These are phyloP conservation scores for Chaetothyriales sp. DNA, from an alignment of 2,329 filamentous ascomycete species.

Conservation along the genomic window DNA sequence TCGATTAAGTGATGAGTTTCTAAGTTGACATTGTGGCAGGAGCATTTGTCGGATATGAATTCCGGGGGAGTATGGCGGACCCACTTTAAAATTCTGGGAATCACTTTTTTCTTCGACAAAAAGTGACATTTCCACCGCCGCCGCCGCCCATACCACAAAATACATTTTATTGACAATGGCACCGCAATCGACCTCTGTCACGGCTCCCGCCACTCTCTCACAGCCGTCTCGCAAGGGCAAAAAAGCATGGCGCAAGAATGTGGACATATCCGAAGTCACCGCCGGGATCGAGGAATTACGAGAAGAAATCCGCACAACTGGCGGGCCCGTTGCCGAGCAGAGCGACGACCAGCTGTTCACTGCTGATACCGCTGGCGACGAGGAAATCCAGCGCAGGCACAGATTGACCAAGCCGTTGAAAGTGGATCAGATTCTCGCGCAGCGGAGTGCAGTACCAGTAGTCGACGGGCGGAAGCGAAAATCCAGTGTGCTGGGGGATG, in stretches of 20 bases:
- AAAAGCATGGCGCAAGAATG: conserved; percentile 97
- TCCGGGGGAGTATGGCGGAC: neutral
- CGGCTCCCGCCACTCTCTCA: conserved; percentile 55
- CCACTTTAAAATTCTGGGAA: neutral
- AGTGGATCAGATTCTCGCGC: conserved; percentile 78
- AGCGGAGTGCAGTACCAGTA: conserved; percentile 66
- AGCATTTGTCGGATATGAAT: neutral
- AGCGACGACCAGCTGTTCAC: conserved; percentile 70
- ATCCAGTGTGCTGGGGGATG: conserved; percentile 54
- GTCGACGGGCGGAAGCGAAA: conserved; percentile 65
- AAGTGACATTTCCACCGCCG: too few relatives aligned
- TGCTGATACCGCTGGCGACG: conserved; percentile 60
- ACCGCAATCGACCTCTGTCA: neutral
- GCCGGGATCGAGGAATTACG: conserved; percentile 69
- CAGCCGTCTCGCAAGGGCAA: conserved; percentile 94
- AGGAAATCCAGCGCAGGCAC: conserved; percentile 47
- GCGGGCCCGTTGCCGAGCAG: conserved; percentile 63
- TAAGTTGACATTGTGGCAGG: too few relatives aligned
- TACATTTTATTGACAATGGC: neutral
- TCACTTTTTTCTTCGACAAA: too few relatives aligned
- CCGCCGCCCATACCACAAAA: too few relatives aligned
- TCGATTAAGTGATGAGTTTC: too few relatives aligned
- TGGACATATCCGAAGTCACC: conserved; percentile 77
- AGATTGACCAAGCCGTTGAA: conserved; percentile 66
- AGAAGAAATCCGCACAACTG: conserved; percentile 81